Evolutionary conservation across 768 basidiomycete genomes (phyloP).

Genomic region (Amanita muscaria): DNA sequence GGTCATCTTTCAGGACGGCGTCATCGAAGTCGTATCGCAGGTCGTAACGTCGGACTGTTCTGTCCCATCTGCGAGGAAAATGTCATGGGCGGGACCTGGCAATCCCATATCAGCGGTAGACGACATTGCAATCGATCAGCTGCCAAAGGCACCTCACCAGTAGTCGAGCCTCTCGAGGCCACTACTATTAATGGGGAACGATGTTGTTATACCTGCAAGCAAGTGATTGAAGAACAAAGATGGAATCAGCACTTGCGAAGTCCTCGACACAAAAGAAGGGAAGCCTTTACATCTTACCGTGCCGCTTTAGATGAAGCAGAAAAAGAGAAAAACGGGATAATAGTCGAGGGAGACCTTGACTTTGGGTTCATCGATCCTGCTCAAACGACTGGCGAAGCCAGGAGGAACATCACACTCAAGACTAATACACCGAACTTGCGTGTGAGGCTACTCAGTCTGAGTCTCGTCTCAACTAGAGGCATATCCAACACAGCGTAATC

Average conservation of each 20-base stretch:
- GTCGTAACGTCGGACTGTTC: constrained; percentile 21
- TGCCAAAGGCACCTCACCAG: constrained; percentile 15
- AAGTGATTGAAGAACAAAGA: constrained; percentile 11
- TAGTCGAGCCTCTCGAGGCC: constrained; percentile 24
- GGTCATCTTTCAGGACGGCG: constrained; percentile 22
- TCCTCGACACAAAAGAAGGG: constrained; percentile 26
- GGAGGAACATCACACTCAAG: constrained; percentile 9
- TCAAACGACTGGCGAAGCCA: constrained; percentile 19
- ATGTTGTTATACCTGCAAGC: constrained; percentile 23
- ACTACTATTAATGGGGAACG: constrained; percentile 10
- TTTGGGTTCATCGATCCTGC: constrained; percentile 41
- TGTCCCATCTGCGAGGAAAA: constrained; percentile 6
- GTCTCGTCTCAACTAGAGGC: constrained; percentile 26
- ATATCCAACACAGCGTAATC: constrained; percentile 17
- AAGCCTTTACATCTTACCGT: constrained; percentile 30
- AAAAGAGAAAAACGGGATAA: constrained; percentile 44
- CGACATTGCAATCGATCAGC: constrained; percentile 14
- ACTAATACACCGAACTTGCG: constrained; percentile 23
- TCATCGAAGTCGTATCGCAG: constrained; percentile 21
- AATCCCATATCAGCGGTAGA: not conserved
- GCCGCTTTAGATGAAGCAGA: constrained; percentile 42
- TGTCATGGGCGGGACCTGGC: not conserved
- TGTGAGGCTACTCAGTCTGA: constrained; percentile 18
- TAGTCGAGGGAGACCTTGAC: constrained; percentile 35
- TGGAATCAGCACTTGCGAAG: constrained; percentile 28